Percentiles rank a stretch among this genome's conserved stretches.
These are phyloP conservation scores for Moricandia moricandioides DNA, from an alignment of 345 rosid species.

Conservation along the genomic window DNA sequence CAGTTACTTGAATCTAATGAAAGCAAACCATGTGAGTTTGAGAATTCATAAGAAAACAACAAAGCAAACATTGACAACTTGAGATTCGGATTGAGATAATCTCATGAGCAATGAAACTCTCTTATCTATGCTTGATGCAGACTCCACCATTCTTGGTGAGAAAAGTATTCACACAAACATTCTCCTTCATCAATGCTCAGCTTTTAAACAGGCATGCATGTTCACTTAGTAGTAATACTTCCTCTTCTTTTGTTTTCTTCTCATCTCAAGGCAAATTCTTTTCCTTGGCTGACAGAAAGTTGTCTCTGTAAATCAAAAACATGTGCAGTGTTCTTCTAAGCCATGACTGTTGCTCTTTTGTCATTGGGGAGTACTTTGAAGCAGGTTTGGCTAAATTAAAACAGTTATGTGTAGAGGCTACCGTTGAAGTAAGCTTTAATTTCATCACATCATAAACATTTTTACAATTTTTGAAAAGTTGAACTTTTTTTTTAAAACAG, in stretches of 20 bases:
- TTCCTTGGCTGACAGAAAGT: constrained; percentile 9
- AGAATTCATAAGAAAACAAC: constrained; percentile 1
- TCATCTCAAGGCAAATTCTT: background rate
- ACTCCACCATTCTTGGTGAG: constrained; percentile 92
- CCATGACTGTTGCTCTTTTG: constrained; percentile 93
- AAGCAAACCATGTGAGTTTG: constrained; percentile 68
- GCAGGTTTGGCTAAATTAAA: constrained; percentile 91
- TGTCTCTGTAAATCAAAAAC: constrained; percentile 8
- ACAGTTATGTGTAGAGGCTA: constrained; percentile 80
- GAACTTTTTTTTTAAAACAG: constrained; percentile 41
- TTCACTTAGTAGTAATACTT: constrained; percentile 6
- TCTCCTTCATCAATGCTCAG: constrained; percentile 94
- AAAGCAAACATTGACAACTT: background rate
- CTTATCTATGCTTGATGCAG: constrained; percentile 45
- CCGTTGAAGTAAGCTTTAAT: constrained; percentile 71
- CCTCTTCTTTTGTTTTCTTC: background rate
- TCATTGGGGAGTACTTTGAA: constrained; percentile 95
- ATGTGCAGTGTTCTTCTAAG: constrained; percentile 88
- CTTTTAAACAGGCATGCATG: constrained; percentile 78
- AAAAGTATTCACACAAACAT: constrained; percentile 85
- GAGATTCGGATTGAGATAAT: background rate
- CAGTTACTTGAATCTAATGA: constrained; percentile 67
- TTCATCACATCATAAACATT: background rate
- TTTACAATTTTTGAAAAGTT: background rate
- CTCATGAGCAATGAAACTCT: background rate